These are phyloP conservation scores for Stachybotrys elegans DNA, from an alignment of 2,329 filamentous ascomycete genomes.

Conservation along the genomic window DNA sequence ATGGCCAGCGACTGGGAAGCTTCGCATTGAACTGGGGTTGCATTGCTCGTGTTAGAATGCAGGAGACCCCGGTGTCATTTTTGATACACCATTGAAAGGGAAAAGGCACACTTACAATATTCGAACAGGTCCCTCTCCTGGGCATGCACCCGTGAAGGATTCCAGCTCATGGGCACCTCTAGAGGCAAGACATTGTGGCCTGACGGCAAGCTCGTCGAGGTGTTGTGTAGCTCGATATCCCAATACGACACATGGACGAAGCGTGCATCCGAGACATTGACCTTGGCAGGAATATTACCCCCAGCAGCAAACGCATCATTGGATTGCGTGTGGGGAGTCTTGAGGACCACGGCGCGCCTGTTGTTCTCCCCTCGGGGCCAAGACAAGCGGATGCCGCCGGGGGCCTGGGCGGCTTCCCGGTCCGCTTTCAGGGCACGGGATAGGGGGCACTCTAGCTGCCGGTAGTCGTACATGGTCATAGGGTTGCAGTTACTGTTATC, in stretches of 20 bases:
- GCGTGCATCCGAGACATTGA: not conserved
- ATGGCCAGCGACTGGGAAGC: conserved; percentile 11
- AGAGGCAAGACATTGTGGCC: not conserved
- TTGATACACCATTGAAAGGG: too few species aligned
- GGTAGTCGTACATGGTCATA: too few species aligned
- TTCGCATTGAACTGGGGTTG: conserved; percentile 6
- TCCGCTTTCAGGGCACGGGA: too few species aligned
- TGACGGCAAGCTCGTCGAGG: not conserved
- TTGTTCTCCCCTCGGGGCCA: conserved; percentile 20
- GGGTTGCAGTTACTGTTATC: too few species aligned
- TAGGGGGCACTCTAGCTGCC: too few species aligned
- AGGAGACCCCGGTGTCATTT: too few species aligned
- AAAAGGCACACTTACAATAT: conserved; percentile 10
- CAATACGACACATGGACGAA: not conserved
- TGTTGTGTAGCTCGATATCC: not conserved
- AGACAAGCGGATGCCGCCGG: conserved; percentile 20
- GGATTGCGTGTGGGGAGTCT: too few species aligned
- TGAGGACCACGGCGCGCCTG: conserved; percentile 14
- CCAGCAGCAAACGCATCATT: too few species aligned
- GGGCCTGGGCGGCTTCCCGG: too few species aligned
- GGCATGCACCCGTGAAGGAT: conserved; percentile 12
- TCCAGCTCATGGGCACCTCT: not conserved
- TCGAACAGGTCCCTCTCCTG: conserved; percentile 9
- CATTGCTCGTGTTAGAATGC: not conserved
- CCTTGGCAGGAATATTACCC: not conserved